Percentiles rank a stretch among this genome's conserved stretches.
Conservation (phyloP, 1,139 yeast species). For the Magnusiomyces tetraspermus region DNA sequence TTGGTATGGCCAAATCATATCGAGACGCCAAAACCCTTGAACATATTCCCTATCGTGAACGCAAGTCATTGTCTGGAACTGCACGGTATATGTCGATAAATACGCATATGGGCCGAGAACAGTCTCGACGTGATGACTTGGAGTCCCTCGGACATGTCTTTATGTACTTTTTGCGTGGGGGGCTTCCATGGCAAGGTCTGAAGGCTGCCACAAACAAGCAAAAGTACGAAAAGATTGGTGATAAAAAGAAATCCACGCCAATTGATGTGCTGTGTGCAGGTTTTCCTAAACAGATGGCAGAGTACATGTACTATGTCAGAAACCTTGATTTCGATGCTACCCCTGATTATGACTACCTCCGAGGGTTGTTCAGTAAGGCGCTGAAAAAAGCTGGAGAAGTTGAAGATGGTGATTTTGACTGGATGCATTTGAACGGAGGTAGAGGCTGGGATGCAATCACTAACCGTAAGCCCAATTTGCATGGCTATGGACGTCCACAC, state of each 20-base stretch:
- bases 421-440: conserved; percentile 89
- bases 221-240: conserved; percentile 93
- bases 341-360: conserved; percentile 84
- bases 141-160: conserved; percentile 93
- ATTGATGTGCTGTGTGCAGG: conserved; percentile 71
- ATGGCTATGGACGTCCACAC: conserved; percentile 75
- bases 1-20: conserved; percentile 92
- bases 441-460: conserved; percentile 83
- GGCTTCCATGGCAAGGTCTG: conserved; percentile 97
- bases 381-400: conserved; percentile 59
- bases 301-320: conserved; percentile 76
- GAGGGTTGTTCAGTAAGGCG: conserved; percentile 65
- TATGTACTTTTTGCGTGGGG: conserved; percentile 90
- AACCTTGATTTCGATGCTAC: conserved; percentile 81
- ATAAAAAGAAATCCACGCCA: conserved; percentile 88
- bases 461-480: conserved; percentile 80
- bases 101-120: conserved; percentile 95
- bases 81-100: conserved; percentile 94
- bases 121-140: conserved; percentile 90
- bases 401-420: conserved; percentile 84
- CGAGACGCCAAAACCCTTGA: conserved; percentile 92
- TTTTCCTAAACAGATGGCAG: conserved; percentile 74
- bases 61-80: conserved; percentile 92
- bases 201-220: conserved; percentile 96
- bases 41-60: conserved; percentile 94